These are phyloP conservation scores for Sphagnum magellanicum DNA, from an alignment of 228 moss, liverwort and hornwort species.

Conservation along the genomic window DNA sequence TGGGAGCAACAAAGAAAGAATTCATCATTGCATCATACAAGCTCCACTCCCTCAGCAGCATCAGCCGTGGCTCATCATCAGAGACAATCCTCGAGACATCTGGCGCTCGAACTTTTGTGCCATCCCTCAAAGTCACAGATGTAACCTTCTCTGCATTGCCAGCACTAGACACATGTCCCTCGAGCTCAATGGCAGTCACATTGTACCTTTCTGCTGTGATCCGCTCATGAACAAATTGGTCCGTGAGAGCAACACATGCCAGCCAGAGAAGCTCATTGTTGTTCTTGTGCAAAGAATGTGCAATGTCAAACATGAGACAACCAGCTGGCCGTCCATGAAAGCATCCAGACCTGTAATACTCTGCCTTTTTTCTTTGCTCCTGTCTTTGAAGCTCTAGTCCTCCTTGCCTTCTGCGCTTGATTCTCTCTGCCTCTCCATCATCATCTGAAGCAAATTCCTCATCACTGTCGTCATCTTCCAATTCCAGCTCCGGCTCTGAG, in stretches of 20 bases:
- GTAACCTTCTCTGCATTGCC: conserved; percentile 62
- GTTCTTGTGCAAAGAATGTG: conserved; percentile 75
- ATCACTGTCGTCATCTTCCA: conserved; percentile 27
- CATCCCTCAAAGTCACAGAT: conserved; percentile 63
- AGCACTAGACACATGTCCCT: conserved; percentile 56
- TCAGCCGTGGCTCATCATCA: conserved; percentile 71
- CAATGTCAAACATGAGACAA: conserved; percentile 80
- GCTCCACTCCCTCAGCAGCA: conserved; percentile 92
- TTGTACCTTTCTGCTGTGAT: conserved; percentile 70
- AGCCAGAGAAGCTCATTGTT: conserved; percentile 92
- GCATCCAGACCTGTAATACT: conserved; percentile 80
- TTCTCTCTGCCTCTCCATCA: conserved; percentile 17
- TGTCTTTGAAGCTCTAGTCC: conserved; percentile 14
- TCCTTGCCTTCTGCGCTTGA: conserved; percentile 35
- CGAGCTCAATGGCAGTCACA: conserved; percentile 61
- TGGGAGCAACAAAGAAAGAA: conserved; percentile 77
- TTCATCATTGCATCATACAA: conserved; percentile 80
- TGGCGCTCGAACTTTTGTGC: conserved; percentile 68
- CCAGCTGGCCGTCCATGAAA: conserved; percentile 84
- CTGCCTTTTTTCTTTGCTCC: conserved; percentile 46
- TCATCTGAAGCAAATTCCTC: conserved; percentile 32
- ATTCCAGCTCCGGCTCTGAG: conserved; percentile 27
- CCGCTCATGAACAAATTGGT: conserved; percentile 86
- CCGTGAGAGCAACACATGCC: conserved; percentile 74
- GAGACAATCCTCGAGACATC: conserved; percentile 65